Evolutionary conservation across 139 green algal species (phyloP).

Genomic region (Parachlorella kessleri): DNA sequence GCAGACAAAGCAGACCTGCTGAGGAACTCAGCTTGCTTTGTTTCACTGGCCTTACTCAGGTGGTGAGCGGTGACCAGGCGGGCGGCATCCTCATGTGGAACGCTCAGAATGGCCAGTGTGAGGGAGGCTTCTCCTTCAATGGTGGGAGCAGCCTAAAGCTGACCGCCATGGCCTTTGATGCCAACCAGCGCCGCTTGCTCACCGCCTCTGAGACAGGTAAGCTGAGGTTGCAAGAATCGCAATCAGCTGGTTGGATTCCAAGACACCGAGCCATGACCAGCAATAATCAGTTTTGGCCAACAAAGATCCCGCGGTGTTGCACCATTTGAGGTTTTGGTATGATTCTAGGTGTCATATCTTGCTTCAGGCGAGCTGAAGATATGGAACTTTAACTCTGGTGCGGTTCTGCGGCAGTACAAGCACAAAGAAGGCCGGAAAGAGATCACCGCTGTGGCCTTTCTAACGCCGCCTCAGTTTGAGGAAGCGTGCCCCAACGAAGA

Average conservation of each 20-base stretch:
- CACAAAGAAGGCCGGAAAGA: constrained; percentile 46
- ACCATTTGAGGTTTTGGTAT: no score
- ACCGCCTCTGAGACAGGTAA: constrained; percentile 60
- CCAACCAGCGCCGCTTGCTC: constrained; percentile 76
- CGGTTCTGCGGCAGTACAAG: constrained; percentile 54
- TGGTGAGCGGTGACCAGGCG: constrained; percentile 74
- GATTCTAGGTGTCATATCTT: no score
- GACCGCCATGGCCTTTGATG: constrained; percentile 79
- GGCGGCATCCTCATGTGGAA: constrained; percentile 80
- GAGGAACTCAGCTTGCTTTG: not conserved
- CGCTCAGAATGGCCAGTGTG: constrained; percentile 46
- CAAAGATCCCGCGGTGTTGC: no score
- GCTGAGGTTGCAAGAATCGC: no score
- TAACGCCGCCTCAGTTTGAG: no score
- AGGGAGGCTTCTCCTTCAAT: constrained; percentile 63
- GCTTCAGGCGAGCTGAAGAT: constrained; percentile 60
- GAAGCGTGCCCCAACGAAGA: no score
- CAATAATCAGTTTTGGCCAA: no score
- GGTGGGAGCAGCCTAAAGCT: constrained; percentile 35
- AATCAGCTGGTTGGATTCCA: not conserved
- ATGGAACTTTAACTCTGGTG: constrained; percentile 94
- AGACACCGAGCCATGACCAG: no score
- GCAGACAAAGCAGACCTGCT: no score
- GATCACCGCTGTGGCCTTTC: constrained; percentile 44
- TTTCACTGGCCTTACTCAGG: constrained; percentile 5